Evolutionary conservation across 1,139 yeast species (phyloP), one percentile per base, ranked within the genome.

Genomic region (Yamadazyma diospyri): DNA sequence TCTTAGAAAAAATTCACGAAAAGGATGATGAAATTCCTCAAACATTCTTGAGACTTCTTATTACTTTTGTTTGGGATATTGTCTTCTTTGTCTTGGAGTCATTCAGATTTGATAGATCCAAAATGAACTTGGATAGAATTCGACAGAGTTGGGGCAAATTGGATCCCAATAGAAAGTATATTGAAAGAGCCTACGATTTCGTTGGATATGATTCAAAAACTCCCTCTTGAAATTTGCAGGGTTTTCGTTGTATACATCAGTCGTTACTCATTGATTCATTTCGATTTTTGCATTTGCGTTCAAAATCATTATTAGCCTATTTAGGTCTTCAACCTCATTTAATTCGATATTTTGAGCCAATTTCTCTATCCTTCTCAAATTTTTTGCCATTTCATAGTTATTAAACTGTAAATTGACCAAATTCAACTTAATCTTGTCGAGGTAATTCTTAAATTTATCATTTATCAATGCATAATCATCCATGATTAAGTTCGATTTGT

Each of bases 101-200:
- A 23, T 57, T 58, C 49, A 57, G 52, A 32, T 65, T 60, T 42
- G 70, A 60, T 42, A 52, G 66, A 30, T 54, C 66, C 18, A 58
- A 63, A 27, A 59, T 72, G 70, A 65, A 72, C 44, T 49, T 65
- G 38, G 71, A 69, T 37, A 50, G 77, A 36, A 65, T 72, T 31
- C 51, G 72, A 39, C 48, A 54, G 20, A 53, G 61, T 5, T 72
- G 76, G 72, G 52, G 48, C 5, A 63, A 61, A 46, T 53, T 72
- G 29, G 77, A 71, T 46, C 76, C 76, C 1, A 62, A 64, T 34
- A 47, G 72, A 34, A 52, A 55, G 17, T 57, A 62, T 33, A 68
- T 67, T 37, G 59, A 62, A 30, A 48, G 45, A 28, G 68, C 69
- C 4, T 67, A 67, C 43, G 50, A 55, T 12, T 56, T 58, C 38